A percentile compares a stretch with the other conserved stretches of the same genome.
Conservation (phyloP, 495 filamentous ascomycete genomes). For the Penicillium lividum region DNA sequence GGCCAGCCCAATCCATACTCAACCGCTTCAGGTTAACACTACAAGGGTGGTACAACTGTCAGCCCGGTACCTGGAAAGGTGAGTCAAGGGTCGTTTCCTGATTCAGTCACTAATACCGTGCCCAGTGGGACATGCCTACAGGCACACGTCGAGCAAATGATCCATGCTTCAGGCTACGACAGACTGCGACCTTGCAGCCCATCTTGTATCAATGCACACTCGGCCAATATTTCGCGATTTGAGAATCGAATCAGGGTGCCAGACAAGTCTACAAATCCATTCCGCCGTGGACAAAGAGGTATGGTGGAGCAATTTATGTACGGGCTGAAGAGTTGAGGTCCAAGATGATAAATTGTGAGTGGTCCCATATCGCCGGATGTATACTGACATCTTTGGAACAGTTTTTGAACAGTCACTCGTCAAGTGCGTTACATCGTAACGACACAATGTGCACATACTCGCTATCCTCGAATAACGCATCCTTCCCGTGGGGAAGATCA, state of each 20-base stretch:
- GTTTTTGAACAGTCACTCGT: neutral
- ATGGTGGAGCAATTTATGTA: too few species aligned
- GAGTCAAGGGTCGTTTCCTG: neutral
- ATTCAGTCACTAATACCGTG: neutral
- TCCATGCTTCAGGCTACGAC: too few species aligned
- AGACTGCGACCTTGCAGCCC: too few species aligned
- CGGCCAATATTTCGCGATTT: too few species aligned
- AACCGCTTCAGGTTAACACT: neutral
- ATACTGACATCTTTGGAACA: constrained; percentile 1
- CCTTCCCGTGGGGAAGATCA: too few species aligned
- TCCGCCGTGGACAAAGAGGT: too few species aligned
- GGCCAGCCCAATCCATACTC: constrained; percentile 2
- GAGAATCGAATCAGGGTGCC: too few species aligned
- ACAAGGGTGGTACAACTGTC: neutral
- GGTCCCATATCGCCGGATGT: neutral
- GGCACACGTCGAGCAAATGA: too few species aligned
- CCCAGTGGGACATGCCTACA: too few species aligned
- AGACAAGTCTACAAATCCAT: too few species aligned
- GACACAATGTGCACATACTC: neutral
- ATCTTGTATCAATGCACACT: too few species aligned
- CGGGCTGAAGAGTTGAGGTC: neutral
- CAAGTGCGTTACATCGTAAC: neutral
- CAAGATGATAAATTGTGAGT: constrained; percentile 4
- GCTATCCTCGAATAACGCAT: too few species aligned
- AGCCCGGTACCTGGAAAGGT: constrained; percentile 4